These are phyloP conservation scores for Scutellaria baicalensis DNA, from an alignment of 257 asterid species.

Conservation along the genomic window DNA sequence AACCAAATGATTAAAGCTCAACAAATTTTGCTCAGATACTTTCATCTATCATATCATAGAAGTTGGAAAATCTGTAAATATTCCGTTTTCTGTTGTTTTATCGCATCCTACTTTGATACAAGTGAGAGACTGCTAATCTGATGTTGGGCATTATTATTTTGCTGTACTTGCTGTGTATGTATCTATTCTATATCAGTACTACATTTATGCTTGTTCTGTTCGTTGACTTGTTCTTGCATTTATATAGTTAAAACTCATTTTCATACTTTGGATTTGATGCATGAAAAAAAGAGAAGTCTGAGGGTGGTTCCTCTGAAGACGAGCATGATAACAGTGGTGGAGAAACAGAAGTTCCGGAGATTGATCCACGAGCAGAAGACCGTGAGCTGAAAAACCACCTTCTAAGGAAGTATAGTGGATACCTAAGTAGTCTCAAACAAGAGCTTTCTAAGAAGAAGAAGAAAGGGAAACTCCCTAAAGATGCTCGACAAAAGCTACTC, in stretches of 20 bases:
- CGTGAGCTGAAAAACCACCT: conserved; percentile 86
- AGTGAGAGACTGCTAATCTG: no score
- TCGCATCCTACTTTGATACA: no score
- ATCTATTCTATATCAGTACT: not conserved
- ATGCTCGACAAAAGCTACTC: conserved; percentile 86
- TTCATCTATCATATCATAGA: no score
- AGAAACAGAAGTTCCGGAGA: conserved; percentile 67
- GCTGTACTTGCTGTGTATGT: no score
- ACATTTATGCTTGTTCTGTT: not conserved
- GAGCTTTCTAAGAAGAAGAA: conserved; percentile 97
- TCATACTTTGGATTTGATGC: not conserved
- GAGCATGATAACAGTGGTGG: conserved; percentile 82
- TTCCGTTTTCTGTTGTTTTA: no score
- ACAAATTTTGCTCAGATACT: no score
- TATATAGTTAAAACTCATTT: not conserved
- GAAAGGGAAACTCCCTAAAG: conserved; percentile 96
- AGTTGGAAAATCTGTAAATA: no score
- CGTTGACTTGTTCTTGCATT: not conserved
- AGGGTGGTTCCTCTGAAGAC: conserved; percentile 85
- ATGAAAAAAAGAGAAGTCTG: conserved; percentile 51
- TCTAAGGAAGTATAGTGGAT: conserved; percentile 81
- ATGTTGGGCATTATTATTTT: no score
- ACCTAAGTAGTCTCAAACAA: conserved; percentile 81
- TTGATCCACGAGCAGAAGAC: conserved; percentile 90
- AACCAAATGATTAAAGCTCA: no score